Evolutionary conservation across 495 filamentous ascomycete genomes (phyloP).

Genomic region (Elaphomyces granulatus): DNA sequence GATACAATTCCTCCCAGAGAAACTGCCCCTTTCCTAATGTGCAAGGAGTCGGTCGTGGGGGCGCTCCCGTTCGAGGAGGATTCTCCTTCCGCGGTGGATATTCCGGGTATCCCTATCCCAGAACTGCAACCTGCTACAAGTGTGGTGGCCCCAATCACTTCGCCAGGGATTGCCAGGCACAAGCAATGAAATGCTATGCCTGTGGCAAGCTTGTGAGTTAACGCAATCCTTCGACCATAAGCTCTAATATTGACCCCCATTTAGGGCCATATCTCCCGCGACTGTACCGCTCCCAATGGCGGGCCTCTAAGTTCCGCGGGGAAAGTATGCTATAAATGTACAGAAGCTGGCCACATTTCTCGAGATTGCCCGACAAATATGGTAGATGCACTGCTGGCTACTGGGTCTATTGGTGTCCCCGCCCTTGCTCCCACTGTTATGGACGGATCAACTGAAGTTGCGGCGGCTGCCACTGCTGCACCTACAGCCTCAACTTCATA

Average conservation of each 20-base stretch:
- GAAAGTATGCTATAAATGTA: conserved; percentile 98
- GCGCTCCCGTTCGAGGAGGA: conserved; percentile 51
- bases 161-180: conserved; percentile 96
- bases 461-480: conserved; percentile 19
- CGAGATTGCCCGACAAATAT: conserved; percentile 69
- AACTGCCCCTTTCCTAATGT: conserved; percentile 62
- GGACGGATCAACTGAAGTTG: conserved; percentile 33
- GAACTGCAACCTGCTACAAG: conserved; percentile 95
- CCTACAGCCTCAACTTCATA: conserved; percentile 1
- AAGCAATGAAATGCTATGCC: conserved; percentile 99
- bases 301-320: conserved; percentile 89
- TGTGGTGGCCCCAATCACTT: conserved; percentile 99
- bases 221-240: background rate
- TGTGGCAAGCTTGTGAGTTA: conserved; percentile 71
- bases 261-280: conserved; percentile 84
- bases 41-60: conserved; percentile 48
- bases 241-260: background rate
- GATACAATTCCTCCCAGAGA: conserved; percentile 35
- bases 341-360: conserved; percentile 89
- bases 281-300: conserved; percentile 95
- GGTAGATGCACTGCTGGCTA: conserved; percentile 29
- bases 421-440: conserved; percentile 35
- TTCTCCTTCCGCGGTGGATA: conserved; percentile 61
- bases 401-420: conserved; percentile 22
- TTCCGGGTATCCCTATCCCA: conserved; percentile 41